These are phyloP conservation scores for Pseudopyrenochaeta lycopersici DNA, from an alignment of 2,329 filamentous ascomycete species.

Conservation along the genomic window DNA sequence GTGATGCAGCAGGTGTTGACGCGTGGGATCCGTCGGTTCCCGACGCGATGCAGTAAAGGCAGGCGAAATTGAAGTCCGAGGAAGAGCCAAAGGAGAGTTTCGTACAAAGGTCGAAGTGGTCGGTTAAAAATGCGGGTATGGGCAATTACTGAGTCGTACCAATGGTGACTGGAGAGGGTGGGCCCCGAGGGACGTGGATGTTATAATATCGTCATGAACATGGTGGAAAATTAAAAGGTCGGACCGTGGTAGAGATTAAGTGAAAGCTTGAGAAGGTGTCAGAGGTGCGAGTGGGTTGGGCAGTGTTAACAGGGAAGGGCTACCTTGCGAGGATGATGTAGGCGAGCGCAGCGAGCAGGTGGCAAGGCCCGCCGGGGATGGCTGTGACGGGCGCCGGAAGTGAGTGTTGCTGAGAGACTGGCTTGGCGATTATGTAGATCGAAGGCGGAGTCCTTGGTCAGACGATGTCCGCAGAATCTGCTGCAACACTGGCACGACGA, in stretches of 20 bases:
- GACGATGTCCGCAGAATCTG: slow-evolving; percentile 18
- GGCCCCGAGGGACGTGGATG: slow-evolving; percentile 47
- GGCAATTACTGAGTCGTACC: slow-evolving; percentile 17
- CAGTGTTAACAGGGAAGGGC: slow-evolving; percentile 32
- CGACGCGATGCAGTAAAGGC: neutral
- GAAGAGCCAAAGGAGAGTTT: slow-evolving; percentile 13
- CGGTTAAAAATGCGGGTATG: slow-evolving; percentile 9
- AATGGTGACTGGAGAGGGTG: slow-evolving; percentile 24
- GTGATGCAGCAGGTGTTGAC: neutral
- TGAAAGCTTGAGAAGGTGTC: slow-evolving; percentile 28
- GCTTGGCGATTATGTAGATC: slow-evolving; percentile 19
- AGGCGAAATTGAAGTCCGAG: slow-evolving; percentile 3
- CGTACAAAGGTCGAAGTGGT: slow-evolving; percentile 10
- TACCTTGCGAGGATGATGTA: slow-evolving; percentile 45
- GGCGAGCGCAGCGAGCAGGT: slow-evolving; percentile 41
- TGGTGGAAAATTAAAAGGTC: slow-evolving; percentile 36
- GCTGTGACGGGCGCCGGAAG: slow-evolving; percentile 28
- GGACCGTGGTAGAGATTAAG: slow-evolving; percentile 37
- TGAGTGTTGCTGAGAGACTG: slow-evolving; percentile 7
- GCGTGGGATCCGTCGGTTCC: neutral
- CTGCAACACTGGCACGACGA: slow-evolving; percentile 25
- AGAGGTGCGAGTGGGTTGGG: slow-evolving; percentile 27
- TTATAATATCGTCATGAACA: slow-evolving; percentile 50
- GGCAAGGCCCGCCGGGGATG: slow-evolving; percentile 39
- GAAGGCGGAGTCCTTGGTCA: slow-evolving; percentile 11